Evolutionary conservation across 2,329 filamentous ascomycete genomes (phyloP).

Genomic region (Pseudopyrenochaeta lycopersici): DNA sequence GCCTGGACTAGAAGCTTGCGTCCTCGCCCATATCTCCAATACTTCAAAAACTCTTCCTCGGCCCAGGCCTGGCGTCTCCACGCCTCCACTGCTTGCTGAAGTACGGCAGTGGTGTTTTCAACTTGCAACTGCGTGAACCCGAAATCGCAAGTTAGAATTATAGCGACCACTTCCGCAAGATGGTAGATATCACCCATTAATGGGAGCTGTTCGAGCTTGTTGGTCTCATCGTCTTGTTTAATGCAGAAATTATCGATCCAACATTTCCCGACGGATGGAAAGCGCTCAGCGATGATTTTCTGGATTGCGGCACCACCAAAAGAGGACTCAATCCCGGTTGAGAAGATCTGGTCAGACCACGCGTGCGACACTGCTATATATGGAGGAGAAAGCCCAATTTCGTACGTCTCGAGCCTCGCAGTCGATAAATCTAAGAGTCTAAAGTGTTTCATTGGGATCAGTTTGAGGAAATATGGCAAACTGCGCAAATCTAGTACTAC

Average conservation of each 20-base stretch:
- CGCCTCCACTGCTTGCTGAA: background rate
- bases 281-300: background rate
- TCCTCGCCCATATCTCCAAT: background rate
- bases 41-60: background rate
- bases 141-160: background rate
- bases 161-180: background rate
- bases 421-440: background rate
- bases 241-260: conserved; percentile 3
- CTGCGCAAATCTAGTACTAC: no score
- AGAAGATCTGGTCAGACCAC: conserved; percentile 1
- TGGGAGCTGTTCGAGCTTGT: background rate
- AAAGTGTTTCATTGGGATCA: background rate
- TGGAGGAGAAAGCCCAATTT: background rate
- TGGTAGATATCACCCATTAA: background rate
- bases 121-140: background rate
- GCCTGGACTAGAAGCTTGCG: background rate
- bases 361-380: conserved; percentile 2
- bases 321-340: background rate
- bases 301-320: background rate
- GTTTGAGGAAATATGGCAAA: no score
- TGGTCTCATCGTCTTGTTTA: conserved; percentile 1
- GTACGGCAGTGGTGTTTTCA: background rate
- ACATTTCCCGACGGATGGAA: background rate
- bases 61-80: background rate
- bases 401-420: background rate